A percentile compares a stretch with the other conserved stretches of the same genome.
Conservation (phyloP, 768 basidiomycete species). For the Tricholoma matsutake region DNA sequence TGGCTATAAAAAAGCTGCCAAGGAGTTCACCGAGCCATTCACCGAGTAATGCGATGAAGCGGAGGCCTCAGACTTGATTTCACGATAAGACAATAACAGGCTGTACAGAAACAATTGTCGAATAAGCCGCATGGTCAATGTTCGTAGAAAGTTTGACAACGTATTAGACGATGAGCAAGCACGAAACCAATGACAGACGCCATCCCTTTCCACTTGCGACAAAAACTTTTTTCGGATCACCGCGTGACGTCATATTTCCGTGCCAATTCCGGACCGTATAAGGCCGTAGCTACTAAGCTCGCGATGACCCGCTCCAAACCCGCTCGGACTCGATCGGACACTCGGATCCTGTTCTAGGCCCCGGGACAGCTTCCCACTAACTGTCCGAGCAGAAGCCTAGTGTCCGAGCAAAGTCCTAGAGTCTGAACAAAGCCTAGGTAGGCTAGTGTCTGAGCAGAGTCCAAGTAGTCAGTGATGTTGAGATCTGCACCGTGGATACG, state of each 20-base stretch:
- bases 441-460: too few relatives aligned
- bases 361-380: too few relatives aligned
- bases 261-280: neutral
- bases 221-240: constrained; percentile 42
- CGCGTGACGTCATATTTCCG: constrained; percentile 29
- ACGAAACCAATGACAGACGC: constrained; percentile 8
- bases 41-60: constrained; percentile 42
- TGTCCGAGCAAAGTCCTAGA: too few relatives aligned
- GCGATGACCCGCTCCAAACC: too few relatives aligned
- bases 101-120: neutral
- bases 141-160: neutral
- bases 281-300: too few relatives aligned
- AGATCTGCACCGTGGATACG: too few relatives aligned
- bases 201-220: constrained; percentile 17
- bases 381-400: too few relatives aligned
- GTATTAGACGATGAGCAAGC: constrained; percentile 9
- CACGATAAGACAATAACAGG: constrained; percentile 13
- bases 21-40: constrained; percentile 52
- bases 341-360: too few relatives aligned
- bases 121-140: neutral
- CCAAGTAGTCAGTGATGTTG: too few relatives aligned
- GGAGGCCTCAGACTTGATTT: constrained; percentile 9
- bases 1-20: constrained; percentile 21
- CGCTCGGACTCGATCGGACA: too few relatives aligned
- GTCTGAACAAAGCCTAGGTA: too few relatives aligned